Evolutionary conservation across 495 filamentous ascomycete genomes (phyloP).

Genomic region (Penicillium longicatenatum): DNA sequence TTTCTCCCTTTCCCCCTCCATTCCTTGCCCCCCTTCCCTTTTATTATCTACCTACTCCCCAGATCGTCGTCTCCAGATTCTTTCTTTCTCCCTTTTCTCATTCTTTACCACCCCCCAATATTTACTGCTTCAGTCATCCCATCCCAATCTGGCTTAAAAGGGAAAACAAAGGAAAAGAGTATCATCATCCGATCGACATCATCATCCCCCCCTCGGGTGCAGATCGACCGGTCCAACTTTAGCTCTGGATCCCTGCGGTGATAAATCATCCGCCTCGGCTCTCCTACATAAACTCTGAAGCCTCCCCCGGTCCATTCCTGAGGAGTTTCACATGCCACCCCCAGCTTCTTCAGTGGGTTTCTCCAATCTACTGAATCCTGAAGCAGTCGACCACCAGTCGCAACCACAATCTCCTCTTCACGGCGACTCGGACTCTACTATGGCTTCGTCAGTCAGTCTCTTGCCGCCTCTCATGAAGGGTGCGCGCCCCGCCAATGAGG

Average conservation of each 20-base stretch:
- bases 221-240: constrained; percentile 35
- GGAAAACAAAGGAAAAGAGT: not conserved
- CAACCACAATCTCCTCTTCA: constrained; percentile 25
- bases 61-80: constrained; percentile 36
- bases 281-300: constrained; percentile 17
- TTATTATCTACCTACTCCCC: constrained; percentile 45
- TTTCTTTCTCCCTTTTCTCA: constrained; percentile 21
- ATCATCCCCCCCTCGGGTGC: constrained; percentile 25
- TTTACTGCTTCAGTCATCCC: constrained; percentile 16
- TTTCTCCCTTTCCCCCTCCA: constrained; percentile 47
- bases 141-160: not conserved
- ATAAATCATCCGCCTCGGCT: constrained; percentile 30
- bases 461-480: constrained; percentile 68
- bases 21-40: constrained; percentile 34
- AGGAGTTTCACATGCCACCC: constrained; percentile 68
- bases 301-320: constrained; percentile 16
- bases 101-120: constrained; percentile 28
- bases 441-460: constrained; percentile 70
- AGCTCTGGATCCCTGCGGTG: constrained; percentile 30
- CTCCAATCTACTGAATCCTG: constrained; percentile 74
- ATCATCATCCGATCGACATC: constrained; percentile 10
- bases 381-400: constrained; percentile 27
- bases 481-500: constrained; percentile 59
- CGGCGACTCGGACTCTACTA: constrained; percentile 50
- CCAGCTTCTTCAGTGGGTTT: constrained; percentile 73